phyloP scores from a whole-genome alignment of 2,329 filamentous ascomycete species.

The Sporothrix schenckii region DNA sequence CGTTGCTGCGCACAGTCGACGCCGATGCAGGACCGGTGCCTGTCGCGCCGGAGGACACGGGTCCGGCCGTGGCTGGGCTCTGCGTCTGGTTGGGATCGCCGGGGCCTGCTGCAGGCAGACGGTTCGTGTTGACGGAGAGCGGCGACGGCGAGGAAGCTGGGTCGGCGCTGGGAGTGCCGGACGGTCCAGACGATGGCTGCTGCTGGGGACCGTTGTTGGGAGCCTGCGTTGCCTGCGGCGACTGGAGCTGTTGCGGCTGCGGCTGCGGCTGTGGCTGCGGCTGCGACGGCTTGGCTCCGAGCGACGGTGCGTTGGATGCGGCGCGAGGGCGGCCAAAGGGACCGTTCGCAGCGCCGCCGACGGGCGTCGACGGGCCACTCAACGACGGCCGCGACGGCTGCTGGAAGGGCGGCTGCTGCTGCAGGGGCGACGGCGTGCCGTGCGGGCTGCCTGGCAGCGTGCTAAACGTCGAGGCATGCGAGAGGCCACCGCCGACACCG shows the following conservation, averaged over 20 bases:
- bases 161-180: background rate
- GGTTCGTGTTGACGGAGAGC: conserved; percentile 19
- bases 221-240: background rate
- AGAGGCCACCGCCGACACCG: background rate
- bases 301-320: conserved; percentile 26
- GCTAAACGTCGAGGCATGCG: conserved; percentile 5
- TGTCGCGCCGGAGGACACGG: background rate
- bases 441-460: background rate
- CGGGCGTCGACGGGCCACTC: conserved; percentile 12
- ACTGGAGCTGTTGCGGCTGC: conserved; percentile 7
- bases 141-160: conserved; percentile 30
- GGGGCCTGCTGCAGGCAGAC: background rate
- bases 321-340: conserved; percentile 27
- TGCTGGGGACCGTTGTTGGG: background rate
- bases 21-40: background rate
- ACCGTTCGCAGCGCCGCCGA: background rate
- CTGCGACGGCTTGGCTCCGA: background rate
- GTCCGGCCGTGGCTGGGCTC: background rate
- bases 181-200: background rate
- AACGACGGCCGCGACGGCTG: conserved; percentile 2
- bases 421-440: background rate
- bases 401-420: background rate
- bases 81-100: background rate
- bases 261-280: background rate
- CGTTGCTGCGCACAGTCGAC: background rate